Conservation (phyloP, 257 asterid species). For the Henckelia pumila region DNA sequence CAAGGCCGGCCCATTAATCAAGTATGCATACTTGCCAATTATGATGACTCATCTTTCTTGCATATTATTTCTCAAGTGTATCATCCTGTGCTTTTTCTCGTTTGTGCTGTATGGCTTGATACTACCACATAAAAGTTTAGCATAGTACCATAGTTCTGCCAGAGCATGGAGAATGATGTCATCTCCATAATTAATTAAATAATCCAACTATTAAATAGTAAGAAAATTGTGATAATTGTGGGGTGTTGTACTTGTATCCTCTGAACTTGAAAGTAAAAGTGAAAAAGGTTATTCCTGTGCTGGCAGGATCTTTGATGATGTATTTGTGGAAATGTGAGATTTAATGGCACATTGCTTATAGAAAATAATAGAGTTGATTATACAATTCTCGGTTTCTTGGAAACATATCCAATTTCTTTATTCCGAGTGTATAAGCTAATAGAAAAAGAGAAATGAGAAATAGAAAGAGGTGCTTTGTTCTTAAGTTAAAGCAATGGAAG, state of each 20-base stretch:
- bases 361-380: too few species aligned
- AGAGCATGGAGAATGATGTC: conserved; percentile 11
- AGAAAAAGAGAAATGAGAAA: neutral
- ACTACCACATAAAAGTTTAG: neutral
- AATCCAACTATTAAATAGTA: conserved; percentile 1
- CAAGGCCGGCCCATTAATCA: conserved; percentile 78
- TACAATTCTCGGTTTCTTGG: too few species aligned
- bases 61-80: conserved; percentile 10
- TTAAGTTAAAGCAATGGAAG: conserved; percentile 10
- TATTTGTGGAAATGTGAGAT: conserved; percentile 18
- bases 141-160: neutral
- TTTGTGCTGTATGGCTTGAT: conserved; percentile 21
- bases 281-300: conserved; percentile 14
- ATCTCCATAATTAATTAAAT: neutral
- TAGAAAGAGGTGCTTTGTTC: conserved; percentile 1
- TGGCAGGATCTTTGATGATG: conserved; percentile 17
- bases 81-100: conserved; percentile 6
- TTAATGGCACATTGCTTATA: too few species aligned
- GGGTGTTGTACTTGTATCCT: conserved; percentile 6
- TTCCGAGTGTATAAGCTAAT: neutral
- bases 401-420: conserved; percentile 8
- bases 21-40: conserved; percentile 39
- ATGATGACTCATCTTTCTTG: conserved; percentile 18
- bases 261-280: neutral
- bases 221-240: neutral